Conservation (phyloP, 2,329 filamentous ascomycete genomes). For the Penicillium sp. region DNA sequence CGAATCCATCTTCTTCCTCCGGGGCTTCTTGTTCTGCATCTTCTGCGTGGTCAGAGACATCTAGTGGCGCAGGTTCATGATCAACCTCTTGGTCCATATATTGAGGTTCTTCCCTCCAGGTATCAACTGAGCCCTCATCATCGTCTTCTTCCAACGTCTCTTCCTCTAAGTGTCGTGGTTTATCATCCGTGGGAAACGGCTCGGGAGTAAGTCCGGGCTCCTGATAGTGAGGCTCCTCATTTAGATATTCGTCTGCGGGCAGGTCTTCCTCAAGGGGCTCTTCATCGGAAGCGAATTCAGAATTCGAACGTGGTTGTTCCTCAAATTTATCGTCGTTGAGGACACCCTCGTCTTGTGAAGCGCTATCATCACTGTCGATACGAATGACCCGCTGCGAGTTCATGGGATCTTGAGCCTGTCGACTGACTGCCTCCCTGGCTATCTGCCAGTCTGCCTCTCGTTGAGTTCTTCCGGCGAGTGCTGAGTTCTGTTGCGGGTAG, state of each 20-base stretch:
- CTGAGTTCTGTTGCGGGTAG: not conserved
- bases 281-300: not conserved
- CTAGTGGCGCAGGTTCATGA: slow-evolving; percentile 5
- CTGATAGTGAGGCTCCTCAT: slow-evolving; percentile 15
- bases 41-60: slow-evolving; percentile 3
- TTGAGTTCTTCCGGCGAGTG: slow-evolving; percentile 7
- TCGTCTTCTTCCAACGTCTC: slow-evolving; percentile 9
- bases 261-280: not conserved
- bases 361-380: slow-evolving; percentile 42
- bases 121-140: slow-evolving; percentile 15
- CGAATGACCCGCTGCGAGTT: slow-evolving; percentile 46
- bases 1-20: slow-evolving; percentile 34
- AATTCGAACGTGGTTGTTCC: slow-evolving; percentile 1
- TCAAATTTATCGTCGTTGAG: slow-evolving; percentile 7
- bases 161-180: not conserved
- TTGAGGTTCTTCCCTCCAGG: slow-evolving; percentile 14
- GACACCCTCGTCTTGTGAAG: slow-evolving; percentile 12
- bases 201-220: not conserved
- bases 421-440: slow-evolving; percentile 46
- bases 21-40: slow-evolving; percentile 16
- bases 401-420: slow-evolving; percentile 41
- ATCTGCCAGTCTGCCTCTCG: slow-evolving; percentile 45
- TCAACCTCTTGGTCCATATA: not conserved
- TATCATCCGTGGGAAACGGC: not conserved
- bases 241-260: not conserved